Conservation (phyloP, 805 yeast genomes). For the Barnettozyma vustinii region DNA sequence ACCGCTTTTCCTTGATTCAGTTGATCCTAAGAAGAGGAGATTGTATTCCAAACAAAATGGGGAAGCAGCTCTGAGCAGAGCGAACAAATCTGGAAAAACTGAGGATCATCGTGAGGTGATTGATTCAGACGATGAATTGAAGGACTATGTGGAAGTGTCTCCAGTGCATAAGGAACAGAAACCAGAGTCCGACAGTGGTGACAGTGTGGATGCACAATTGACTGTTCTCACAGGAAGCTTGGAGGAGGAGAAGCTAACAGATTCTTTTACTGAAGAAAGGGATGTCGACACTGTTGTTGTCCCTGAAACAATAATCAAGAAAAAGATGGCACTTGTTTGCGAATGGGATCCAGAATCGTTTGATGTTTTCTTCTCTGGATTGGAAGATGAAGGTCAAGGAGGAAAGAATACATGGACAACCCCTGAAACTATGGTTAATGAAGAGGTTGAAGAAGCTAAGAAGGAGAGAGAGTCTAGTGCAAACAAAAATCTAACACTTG, state of each 20-base stretch:
- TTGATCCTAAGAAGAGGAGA: conserved; percentile 25
- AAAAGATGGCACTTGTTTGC: conserved; percentile 46
- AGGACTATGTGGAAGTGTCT: conserved; percentile 9
- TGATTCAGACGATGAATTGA: not conserved
- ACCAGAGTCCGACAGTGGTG: conserved; percentile 1
- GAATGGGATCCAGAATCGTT: conserved; percentile 55
- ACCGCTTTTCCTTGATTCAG: conserved; percentile 31
- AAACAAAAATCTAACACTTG: conserved; percentile 46
- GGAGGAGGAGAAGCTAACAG: conserved; percentile 5
- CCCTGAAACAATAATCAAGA: conserved; percentile 15
- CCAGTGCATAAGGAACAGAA: not conserved
- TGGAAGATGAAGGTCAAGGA: conserved; percentile 39
- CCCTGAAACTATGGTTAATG: conserved; percentile 45
- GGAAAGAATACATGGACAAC: conserved; percentile 52
- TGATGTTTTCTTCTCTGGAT: conserved; percentile 47
- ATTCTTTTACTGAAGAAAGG: not conserved
- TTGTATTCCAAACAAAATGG: conserved; percentile 26
- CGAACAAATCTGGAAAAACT: not conserved
- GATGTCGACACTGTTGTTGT: not conserved
- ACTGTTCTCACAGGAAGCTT: conserved; percentile 2
- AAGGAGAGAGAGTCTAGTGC: conserved; percentile 23
- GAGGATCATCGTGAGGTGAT: not conserved
- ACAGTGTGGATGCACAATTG: conserved; percentile 5
- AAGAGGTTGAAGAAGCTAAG: conserved; percentile 47
- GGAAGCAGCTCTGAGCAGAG: not conserved